phyloP scores from a whole-genome alignment of 192 early-diverging fungal genomes.

The Allomyces macrogynus region DNA sequence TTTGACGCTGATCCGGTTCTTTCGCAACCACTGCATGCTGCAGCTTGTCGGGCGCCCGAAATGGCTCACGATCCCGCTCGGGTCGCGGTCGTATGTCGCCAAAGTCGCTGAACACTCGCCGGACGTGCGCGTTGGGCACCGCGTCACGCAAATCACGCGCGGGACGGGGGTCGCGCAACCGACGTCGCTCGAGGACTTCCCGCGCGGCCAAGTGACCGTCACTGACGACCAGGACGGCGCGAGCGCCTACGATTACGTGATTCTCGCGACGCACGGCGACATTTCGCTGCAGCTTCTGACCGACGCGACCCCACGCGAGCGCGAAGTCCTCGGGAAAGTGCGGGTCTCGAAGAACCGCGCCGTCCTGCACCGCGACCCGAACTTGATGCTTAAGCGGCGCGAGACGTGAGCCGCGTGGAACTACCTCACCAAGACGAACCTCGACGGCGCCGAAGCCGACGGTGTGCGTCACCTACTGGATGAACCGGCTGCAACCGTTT shows the following conservation, averaged over 20 bases:
- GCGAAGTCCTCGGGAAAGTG: conserved; percentile 19
- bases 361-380: conserved; percentile 29
- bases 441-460: conserved; percentile 5
- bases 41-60: conserved; percentile 26
- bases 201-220: conserved; percentile 5
- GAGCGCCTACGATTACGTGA: conserved; percentile 30
- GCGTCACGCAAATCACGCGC: conserved; percentile 14
- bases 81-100: conserved; percentile 25
- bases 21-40: conserved; percentile 37
- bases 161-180: neutral
- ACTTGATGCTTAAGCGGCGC: conserved; percentile 30
- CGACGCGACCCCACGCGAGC: conserved; percentile 25
- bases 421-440: conserved; percentile 23
- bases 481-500: conserved; percentile 36
- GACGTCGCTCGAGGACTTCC: neutral
- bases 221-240: conserved; percentile 12
- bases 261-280: conserved; percentile 39
- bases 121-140: conserved; percentile 16
- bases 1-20: conserved; percentile 37
- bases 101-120: conserved; percentile 12
- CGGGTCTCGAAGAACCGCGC: conserved; percentile 24
- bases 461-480: conserved; percentile 35
- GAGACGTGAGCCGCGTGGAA: conserved; percentile 35
- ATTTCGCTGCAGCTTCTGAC: conserved; percentile 31
- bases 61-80: conserved; percentile 33